Conservation (phyloP, 257 asterid genomes). For the Solanum habrochaites region DNA sequence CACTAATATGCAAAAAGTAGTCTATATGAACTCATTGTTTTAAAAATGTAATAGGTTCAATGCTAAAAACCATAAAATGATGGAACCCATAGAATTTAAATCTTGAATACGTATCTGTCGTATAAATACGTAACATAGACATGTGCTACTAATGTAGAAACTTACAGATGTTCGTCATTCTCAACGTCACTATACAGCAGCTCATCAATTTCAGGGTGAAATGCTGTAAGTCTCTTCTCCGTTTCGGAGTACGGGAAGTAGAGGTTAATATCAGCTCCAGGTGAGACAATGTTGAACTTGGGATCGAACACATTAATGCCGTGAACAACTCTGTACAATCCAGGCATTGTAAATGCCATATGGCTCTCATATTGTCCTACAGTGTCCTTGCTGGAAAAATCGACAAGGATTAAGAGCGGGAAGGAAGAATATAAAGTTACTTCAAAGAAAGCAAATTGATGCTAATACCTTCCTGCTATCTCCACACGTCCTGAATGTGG, state of each 20-base stretch:
- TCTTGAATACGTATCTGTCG: background rate
- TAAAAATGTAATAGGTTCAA: background rate
- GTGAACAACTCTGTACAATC: slow-evolving; percentile 87
- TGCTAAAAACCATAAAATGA: background rate
- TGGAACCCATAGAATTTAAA: background rate
- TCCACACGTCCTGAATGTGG: too few species aligned
- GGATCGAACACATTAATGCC: slow-evolving; percentile 93
- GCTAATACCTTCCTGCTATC: slow-evolving; percentile 83
- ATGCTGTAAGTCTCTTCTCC: slow-evolving; percentile 58
- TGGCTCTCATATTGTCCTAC: slow-evolving; percentile 97
- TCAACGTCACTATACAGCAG: slow-evolving; percentile 72
- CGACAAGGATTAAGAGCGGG: background rate
- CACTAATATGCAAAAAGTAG: background rate
- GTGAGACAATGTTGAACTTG: slow-evolving; percentile 93
- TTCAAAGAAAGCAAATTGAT: background rate
- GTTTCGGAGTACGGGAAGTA: slow-evolving; percentile 62
- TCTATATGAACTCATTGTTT: rapidly evolving
- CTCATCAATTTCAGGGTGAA: slow-evolving; percentile 79
- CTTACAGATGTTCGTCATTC: slow-evolving; percentile 83
- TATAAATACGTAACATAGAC: background rate
- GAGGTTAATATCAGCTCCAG: slow-evolving; percentile 72
- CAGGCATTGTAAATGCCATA: slow-evolving; percentile 96
- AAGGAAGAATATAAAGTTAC: background rate
- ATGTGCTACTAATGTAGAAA: background rate
- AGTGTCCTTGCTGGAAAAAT: slow-evolving; percentile 66